A percentile compares a stretch with the other conserved stretches of the same genome.
These are phyloP conservation scores for Ophiostoma quercus DNA, from an alignment of 2,329 filamentous ascomycete genomes.

Conservation along the genomic window DNA sequence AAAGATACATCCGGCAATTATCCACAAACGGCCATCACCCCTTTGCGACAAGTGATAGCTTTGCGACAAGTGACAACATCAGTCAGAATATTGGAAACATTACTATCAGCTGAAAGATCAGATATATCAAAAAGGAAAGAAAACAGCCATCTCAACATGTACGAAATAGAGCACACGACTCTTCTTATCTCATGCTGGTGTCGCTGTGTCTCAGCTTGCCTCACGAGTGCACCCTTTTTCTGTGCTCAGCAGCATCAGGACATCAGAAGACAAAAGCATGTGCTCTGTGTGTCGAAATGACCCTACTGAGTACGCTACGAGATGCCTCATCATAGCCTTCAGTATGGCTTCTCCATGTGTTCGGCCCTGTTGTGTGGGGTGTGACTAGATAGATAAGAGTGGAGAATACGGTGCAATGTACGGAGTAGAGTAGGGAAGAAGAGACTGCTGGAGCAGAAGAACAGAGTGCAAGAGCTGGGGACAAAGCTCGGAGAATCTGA, in stretches of 20 bases:
- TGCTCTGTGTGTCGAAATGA: background rate
- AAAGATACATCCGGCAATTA: background rate
- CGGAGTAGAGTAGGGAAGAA: background rate
- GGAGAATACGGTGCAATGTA: background rate
- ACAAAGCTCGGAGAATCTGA: slow-evolving; percentile 12
- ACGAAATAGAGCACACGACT: background rate
- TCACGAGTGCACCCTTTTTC: slow-evolving; percentile 2
- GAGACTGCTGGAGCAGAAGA: background rate
- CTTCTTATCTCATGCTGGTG: background rate
- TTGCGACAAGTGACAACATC: background rate
- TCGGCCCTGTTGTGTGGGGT: slow-evolving; percentile 17
- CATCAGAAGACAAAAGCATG: slow-evolving; percentile 11
- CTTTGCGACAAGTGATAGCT: background rate
- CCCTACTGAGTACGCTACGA: background rate
- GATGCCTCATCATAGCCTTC: slow-evolving; percentile 1
- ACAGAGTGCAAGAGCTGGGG: background rate
- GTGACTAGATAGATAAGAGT: slow-evolving; percentile 18
- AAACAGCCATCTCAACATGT: background rate
- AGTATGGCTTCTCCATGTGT: background rate
- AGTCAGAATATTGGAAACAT: background rate
- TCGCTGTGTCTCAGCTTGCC: background rate
- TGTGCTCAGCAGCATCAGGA: background rate
- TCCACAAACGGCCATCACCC: background rate
- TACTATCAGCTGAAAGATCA: background rate
- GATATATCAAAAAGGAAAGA: background rate